Percentiles rank a stretch among this genome's conserved stretches.
Conservation (phyloP, 495 filamentous ascomycete species). For the Tuber microsphaerosporum region DNA sequence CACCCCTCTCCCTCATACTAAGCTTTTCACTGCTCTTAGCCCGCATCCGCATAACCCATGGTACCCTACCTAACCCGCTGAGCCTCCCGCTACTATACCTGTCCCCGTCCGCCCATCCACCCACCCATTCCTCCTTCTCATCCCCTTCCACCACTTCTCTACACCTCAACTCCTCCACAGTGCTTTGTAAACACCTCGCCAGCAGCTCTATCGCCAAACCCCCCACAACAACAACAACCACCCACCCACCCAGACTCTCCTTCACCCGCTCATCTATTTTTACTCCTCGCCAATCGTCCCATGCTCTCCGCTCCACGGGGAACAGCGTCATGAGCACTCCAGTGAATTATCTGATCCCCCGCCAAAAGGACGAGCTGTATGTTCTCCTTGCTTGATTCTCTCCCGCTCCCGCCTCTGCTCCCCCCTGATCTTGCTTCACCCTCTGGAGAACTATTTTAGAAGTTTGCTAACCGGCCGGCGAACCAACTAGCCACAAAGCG, state of each 20-base stretch:
- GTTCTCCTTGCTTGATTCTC: constrained; percentile 21
- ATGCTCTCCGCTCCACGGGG: constrained; percentile 36
- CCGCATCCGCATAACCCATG: not conserved
- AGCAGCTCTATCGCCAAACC: not conserved
- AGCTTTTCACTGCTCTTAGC: not conserved
- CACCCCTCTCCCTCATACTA: not conserved
- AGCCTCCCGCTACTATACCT: not conserved
- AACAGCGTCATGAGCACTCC: constrained; percentile 38
- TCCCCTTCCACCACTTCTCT: not conserved
- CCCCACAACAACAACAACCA: constrained; percentile 2
- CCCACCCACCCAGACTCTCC: constrained; percentile 7
- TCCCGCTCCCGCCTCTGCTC: constrained; percentile 7
- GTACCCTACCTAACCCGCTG: not conserved
- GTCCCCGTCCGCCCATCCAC: constrained; percentile 7
- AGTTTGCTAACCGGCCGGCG: not conserved
- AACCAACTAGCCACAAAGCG: constrained; percentile 65
- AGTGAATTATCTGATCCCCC: constrained; percentile 40
- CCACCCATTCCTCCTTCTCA: constrained; percentile 8
- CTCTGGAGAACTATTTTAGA: not conserved
- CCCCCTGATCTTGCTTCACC: constrained; percentile 3
- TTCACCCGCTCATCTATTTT: constrained; percentile 8
- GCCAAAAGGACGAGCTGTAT: constrained; percentile 43
- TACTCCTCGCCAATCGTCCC: constrained; percentile 22
- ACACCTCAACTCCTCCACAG: not conserved
- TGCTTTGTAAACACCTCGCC: not conserved